Evolutionary conservation across 768 basidiomycete genomes (phyloP), one percentile per base, ranked within the genome.

Genomic region (Hirschioporus abietinus): DNA sequence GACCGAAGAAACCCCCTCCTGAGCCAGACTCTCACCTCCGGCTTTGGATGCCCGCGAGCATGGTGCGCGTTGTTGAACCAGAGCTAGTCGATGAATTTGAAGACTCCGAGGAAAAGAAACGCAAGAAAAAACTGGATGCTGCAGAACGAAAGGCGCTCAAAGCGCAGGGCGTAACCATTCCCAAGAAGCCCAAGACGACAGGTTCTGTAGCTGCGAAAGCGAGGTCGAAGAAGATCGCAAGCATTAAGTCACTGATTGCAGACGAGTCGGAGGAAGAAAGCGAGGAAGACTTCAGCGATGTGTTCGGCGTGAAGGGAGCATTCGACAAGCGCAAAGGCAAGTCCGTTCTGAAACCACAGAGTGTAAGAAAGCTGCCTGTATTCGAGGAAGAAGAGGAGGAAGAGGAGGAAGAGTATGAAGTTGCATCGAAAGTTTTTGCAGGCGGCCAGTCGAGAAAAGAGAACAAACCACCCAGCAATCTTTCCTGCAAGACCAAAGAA

Each of bases 31-130:
- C 74, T 58, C 67, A 72, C 7, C 67, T 78, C 64, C 73, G 75
- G 20, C 66, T 82, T 0, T 84, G 83, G 83, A 70, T 83, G 20
- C 78, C 82, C 0, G 82, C 78, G 6, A 75, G 71, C 9, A 74
- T 84, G 52, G 71, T 84, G 64, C 71, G 74, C 20, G 75, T 77
- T 65, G 83, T 80, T 9, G 76, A 78, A 65, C 82, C 81, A 1
- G 71, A 66, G 8, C 66, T 83, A 9, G 78, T 81, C 1, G 68
- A 72, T 34, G 75, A 72, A 7, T 84, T 74, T 68, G 75, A 79
- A 67, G 71, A 68, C 7, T 68, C 30, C 6, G 73, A 72, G 66
- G 66, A 63, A 35, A 74, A 69, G 27, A 80, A 77, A 72, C 74
- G 74, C 66, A 60, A 58, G 70, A 73, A 72, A 65, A 67, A 89